These are phyloP conservation scores for Lagerstroemia fauriei DNA, from an alignment of 441 rosid genomes.

Conservation along the genomic window DNA sequence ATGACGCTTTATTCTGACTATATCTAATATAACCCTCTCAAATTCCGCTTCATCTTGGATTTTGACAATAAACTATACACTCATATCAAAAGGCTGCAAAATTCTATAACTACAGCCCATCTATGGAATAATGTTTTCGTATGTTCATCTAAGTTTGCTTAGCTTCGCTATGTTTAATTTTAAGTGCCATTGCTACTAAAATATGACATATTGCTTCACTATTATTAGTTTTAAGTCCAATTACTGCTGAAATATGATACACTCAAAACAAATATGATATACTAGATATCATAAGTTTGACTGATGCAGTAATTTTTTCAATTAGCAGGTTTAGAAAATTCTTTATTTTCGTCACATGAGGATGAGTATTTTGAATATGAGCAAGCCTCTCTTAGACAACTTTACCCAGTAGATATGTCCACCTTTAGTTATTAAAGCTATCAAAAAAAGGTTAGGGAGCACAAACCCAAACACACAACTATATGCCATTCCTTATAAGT, in stretches of 20 bases:
- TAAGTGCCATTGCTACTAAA: no score
- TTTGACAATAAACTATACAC: not conserved
- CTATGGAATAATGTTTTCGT: not conserved
- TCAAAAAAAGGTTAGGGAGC: no score
- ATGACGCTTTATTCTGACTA: slow-evolving; percentile 3
- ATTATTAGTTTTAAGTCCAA: not conserved
- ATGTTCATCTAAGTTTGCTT: not conserved
- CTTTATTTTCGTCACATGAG: slow-evolving; percentile 88
- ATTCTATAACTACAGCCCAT: not conserved
- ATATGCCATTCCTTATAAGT: no score
- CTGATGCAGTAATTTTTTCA: not conserved
- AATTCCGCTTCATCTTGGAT: not conserved
- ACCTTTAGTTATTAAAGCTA: no score
- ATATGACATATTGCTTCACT: no score
- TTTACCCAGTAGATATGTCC: slow-evolving; percentile 81
- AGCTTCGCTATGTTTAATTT: no score
- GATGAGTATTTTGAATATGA: slow-evolving; percentile 97
- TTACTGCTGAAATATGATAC: not conserved
- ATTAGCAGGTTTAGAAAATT: slow-evolving; percentile 80
- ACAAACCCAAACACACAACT: no score
- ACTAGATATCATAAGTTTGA: not conserved
- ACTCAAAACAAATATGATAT: not conserved
- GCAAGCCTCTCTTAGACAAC: slow-evolving; percentile 89
- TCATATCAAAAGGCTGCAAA: not conserved
- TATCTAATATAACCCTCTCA: not conserved